phyloP scores from a whole-genome alignment of 1,284 basidiomycete genomes.

The Heterobasidion occidentale region DNA sequence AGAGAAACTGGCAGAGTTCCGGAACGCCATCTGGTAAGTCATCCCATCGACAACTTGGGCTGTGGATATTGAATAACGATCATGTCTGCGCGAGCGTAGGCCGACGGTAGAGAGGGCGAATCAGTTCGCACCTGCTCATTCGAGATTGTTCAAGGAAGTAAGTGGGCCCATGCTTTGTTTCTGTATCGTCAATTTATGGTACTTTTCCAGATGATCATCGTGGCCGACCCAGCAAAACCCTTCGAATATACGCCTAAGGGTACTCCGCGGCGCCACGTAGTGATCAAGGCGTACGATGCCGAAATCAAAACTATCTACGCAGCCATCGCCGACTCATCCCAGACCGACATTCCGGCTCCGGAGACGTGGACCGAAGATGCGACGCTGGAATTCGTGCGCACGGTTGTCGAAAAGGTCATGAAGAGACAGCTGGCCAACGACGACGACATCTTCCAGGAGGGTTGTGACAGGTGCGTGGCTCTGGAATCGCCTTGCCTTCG shows the following conservation, averaged over 20 bases:
- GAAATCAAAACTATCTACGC: conserved; percentile 22
- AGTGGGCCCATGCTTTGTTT: too few species aligned
- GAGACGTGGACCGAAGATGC: conserved; percentile 6
- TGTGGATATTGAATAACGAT: background rate
- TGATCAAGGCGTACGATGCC: conserved; percentile 16
- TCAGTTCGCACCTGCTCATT: conserved; percentile 19
- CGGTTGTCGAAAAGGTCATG: conserved; percentile 8
- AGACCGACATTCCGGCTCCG: conserved; percentile 6
- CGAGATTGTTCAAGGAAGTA: conserved; percentile 21
- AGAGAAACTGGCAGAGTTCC: conserved; percentile 1
- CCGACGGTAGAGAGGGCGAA: conserved; percentile 18
- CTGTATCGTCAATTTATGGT: background rate
- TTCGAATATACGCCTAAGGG: conserved; percentile 24
- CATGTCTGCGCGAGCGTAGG: conserved; percentile 11
- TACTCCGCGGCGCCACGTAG: conserved; percentile 16
- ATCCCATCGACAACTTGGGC: too few species aligned
- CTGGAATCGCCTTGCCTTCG: too few species aligned
- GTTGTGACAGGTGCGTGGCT: conserved; percentile 12
- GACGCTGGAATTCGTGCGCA: conserved; percentile 7
- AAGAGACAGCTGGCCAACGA: conserved; percentile 5
- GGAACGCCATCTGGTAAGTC: conserved; percentile 1
- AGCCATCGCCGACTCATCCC: conserved; percentile 3
- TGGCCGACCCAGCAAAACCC: conserved; percentile 19
- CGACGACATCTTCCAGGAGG: conserved; percentile 14
- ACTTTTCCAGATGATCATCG: conserved; percentile 20